These are phyloP conservation scores for Umbelopsis vinacea DNA, from an alignment of 192 early-diverging fungal genomes.

Conservation along the genomic window DNA sequence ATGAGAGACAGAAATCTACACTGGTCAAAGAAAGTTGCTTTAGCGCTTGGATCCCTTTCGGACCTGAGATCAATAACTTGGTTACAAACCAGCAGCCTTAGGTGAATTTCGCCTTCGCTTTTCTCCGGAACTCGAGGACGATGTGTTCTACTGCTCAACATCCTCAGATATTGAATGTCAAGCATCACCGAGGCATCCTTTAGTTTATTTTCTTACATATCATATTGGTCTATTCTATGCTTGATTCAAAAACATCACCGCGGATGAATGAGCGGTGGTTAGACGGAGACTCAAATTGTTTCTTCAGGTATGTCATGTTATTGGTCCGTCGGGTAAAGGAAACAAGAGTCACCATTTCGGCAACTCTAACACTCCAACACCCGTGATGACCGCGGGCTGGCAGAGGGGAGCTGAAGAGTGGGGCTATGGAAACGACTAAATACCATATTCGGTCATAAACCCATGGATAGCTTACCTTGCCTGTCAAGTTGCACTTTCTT, in stretches of 20 bases:
- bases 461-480: neutral
- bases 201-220: neutral
- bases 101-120: too few species aligned
- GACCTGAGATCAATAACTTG: constrained; percentile 8
- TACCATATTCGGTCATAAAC: neutral
- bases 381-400: too few species aligned
- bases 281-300: neutral
- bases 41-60: constrained; percentile 21
- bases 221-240: too few species aligned
- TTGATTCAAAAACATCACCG: too few species aligned
- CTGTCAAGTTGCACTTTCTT: neutral
- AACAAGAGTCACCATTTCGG: neutral
- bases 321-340: constrained; percentile 7
- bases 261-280: neutral
- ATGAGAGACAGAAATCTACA: neutral
- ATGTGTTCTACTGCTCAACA: too few species aligned
- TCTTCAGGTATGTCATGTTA: neutral
- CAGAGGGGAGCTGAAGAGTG: too few species aligned
- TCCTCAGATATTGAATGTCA: too few species aligned
- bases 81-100: neutral
- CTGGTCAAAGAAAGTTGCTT: neutral
- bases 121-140: too few species aligned
- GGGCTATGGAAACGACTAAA: too few species aligned
- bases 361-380: neutral
- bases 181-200: neutral